Base-by-base conservation (phyloP, 2,329 filamentous ascomycete genomes). In the Phialophora chinensis region DNA sequence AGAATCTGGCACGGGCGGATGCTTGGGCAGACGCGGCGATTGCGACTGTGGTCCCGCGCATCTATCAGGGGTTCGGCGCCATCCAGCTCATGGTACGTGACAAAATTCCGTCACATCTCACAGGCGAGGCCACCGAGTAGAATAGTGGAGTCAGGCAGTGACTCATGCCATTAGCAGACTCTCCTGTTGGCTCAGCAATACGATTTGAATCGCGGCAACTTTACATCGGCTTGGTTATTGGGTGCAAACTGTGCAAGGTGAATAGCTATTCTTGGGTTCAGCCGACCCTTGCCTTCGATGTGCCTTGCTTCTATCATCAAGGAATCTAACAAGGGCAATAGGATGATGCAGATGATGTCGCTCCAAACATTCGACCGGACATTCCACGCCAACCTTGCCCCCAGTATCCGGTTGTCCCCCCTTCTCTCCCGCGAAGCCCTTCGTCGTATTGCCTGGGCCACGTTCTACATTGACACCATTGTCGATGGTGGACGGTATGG, bases 271-370 rank as follows among this genome's bases (percentile, higher is more conserved):
- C 27, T 27, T 27, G 3, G 27, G 3, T 27, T 27, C 27, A 27
- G 27, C 3, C 27, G 3, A 27, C 27, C 27, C 27, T 4, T 27
- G 27, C 27, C 27, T 27, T 27, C 27, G 27, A 27, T 27, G 27
- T 27, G 27, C 27, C 3, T 3, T 27, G 27, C 27, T 27, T 27
- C 4, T 27, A 27, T 27, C 27, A 27, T 27, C 27, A 27, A 27
- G 27, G 2, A 27, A 27, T 2, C 27, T 27, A 27, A 27, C 27
- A 27, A 25, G 23, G 17, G 23, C 31, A 25, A 20, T 17, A 54
- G 52, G 14, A 54, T 54, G 52, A 54, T 54, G 52, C 52, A 54
- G 14, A 54, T 54, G 52, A 54, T 54, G 52, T 54, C 52, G 10
- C 27, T 54, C 5, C 52, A 54, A 54, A 54, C 52, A 11, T 54